Percentiles rank a stretch among this genome's conserved stretches.
Conservation (phyloP, 805 yeast species). For the Starmerella tilneyi region DNA sequence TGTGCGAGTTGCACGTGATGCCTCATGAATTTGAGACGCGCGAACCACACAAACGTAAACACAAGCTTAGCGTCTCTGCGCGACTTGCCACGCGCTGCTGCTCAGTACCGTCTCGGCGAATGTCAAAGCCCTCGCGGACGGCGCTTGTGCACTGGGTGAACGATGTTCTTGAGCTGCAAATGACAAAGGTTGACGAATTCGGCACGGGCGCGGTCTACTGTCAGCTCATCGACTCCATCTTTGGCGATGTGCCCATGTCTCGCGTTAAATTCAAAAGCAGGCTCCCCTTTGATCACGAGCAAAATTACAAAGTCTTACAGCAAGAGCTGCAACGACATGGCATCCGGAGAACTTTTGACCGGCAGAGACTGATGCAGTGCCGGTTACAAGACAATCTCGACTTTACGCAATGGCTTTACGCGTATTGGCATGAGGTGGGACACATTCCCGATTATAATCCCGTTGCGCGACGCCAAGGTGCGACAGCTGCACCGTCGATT, state of each 20-base stretch:
- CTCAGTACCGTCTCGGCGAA: too few species aligned
- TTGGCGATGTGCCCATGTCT: conserved; percentile 68
- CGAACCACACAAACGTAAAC: too few species aligned
- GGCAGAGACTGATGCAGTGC: conserved; percentile 74
- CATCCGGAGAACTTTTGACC: conserved; percentile 66
- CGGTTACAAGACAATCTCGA: conserved; percentile 89
- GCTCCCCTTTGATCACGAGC: conserved; percentile 63
- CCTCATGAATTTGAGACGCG: too few species aligned
- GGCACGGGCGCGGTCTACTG: conserved; percentile 95
- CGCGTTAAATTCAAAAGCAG: conserved; percentile 63
- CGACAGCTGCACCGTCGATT: neutral
- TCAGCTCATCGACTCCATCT: conserved; percentile 79
- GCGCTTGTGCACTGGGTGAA: conserved; percentile 83
- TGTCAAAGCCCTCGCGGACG: conserved; percentile 45
- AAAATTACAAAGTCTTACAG: conserved; percentile 80
- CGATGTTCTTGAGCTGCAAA: conserved; percentile 49
- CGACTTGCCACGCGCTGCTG: too few species aligned
- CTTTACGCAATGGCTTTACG: conserved; percentile 84
- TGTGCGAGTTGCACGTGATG: too few species aligned
- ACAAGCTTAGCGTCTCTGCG: too few species aligned
- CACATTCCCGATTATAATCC: conserved; percentile 68
- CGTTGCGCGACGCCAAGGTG: conserved; percentile 38
- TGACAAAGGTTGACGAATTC: conserved; percentile 78
- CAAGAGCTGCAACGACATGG: conserved; percentile 60
- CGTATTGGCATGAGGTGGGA: conserved; percentile 67